Base-by-base conservation (phyloP, 306 rosid species). In the Morella rubra region DNA sequence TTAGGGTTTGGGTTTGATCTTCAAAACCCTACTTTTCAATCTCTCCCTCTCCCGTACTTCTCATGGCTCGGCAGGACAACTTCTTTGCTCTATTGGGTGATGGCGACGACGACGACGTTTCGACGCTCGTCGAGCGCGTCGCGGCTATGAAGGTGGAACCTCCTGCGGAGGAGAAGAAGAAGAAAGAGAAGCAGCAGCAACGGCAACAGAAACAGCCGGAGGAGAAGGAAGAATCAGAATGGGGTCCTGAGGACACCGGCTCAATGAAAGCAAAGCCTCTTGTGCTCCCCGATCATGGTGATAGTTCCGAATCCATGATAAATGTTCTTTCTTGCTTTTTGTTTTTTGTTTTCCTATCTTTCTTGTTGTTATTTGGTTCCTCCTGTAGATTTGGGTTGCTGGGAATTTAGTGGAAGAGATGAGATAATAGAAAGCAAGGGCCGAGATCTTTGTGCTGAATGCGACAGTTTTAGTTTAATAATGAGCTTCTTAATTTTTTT, bases 211-310 rank as follows among this genome's bases (percentile, higher is more conserved):
- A 7, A 22, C 40, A 22, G 65, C 65, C 65, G 0, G 41, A 20
- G 65, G 19, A 59, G 65, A 59, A 59, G 41, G 65, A 22, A 59
- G 65, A 59, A 15, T 59, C 65, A 8, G 65, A 59, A 10, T 59
- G 65, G 65, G 65, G 65, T 59, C 41, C 15, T n/a, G 10, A 64
- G 2, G 19, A 7, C 49, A 22, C 46, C 3, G 70, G 14, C 10
- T 41, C 18, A 19, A 64, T 40, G 46, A 64, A 42, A 64, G 70
- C 47, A 9, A 64, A 61, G 68, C 68, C 5, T 61, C 12, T 61
- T 61, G 68, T 61, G 68, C 68, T 61, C 19, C 68, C 47, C 45
- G 70, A 64, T 6, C 5, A 64, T 41, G 70, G 70, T 64, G 70
- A 64, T 41, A 37, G 22, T 16, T 64, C 41, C 47, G 13, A 37